Conservation (phyloP, 345 rosid genomes). For the Draba incana region DNA sequence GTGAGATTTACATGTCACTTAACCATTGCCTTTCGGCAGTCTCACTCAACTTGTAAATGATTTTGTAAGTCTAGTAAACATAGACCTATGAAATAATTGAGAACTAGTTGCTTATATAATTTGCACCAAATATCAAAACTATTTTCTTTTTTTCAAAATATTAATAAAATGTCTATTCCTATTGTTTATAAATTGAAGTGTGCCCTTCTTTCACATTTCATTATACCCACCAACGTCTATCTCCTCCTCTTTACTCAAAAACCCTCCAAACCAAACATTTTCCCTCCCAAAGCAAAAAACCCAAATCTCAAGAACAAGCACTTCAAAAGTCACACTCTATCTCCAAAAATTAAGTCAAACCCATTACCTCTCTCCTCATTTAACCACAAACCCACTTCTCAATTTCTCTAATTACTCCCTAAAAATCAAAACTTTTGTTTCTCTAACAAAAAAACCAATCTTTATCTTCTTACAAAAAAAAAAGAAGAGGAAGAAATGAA, state of each 20-base stretch:
- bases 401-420: neutral
- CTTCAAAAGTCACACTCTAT: constrained; percentile 15
- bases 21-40: constrained; percentile 32
- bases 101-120: constrained; percentile 13
- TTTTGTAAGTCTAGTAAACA: constrained; percentile 34
- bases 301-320: constrained; percentile 25
- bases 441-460: neutral
- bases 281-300: constrained; percentile 26
- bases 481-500: constrained; percentile 5
- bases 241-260: constrained; percentile 25
- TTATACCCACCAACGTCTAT: constrained; percentile 30
- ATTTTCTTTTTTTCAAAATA: neutral
- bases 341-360: constrained; percentile 15
- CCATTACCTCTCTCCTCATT: neutral
- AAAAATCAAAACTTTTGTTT: neutral
- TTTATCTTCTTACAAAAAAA: neutral
- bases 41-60: constrained; percentile 28
- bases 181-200: constrained; percentile 31
- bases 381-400: constrained; percentile 4
- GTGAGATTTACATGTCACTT: constrained; percentile 43
- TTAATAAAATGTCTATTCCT: constrained; percentile 2
- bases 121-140: constrained; percentile 11
- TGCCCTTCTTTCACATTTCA: constrained; percentile 8
- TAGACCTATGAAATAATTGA: constrained; percentile 37
- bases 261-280: constrained; percentile 18